These are phyloP conservation scores for Monilinia vaccinii-corymbosi DNA, from an alignment of 2,329 filamentous ascomycete genomes.

Conservation along the genomic window DNA sequence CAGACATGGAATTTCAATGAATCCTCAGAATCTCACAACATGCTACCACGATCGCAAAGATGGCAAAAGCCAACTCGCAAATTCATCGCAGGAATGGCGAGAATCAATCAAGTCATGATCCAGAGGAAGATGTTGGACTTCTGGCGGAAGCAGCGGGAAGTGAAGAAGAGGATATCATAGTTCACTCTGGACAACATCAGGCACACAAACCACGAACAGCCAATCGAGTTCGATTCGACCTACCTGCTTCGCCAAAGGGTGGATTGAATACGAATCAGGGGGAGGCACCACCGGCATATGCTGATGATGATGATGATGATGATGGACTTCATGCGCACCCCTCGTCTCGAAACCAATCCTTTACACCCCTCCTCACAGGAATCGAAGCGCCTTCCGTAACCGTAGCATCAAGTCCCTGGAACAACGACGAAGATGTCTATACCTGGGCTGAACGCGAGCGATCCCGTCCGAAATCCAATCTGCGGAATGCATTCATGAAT, in stretches of 20 bases:
- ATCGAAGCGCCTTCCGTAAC: slow-evolving; percentile 76
- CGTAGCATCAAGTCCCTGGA: slow-evolving; percentile 39
- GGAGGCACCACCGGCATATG: slow-evolving; percentile 37
- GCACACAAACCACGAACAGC: slow-evolving; percentile 26
- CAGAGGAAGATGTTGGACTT: slow-evolving; percentile 34
- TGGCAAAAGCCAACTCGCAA: slow-evolving; percentile 35
- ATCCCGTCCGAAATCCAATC: slow-evolving; percentile 67
- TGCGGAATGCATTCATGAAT: slow-evolving; percentile 94
- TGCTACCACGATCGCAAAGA: slow-evolving; percentile 34
- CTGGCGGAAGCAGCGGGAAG: slow-evolving; percentile 28
- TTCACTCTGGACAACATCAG: slow-evolving; percentile 17
- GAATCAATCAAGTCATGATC: slow-evolving; percentile 11
- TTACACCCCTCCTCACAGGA: slow-evolving; percentile 64
- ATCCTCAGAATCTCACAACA: slow-evolving; percentile 22
- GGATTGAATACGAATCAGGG: slow-evolving; percentile 10
- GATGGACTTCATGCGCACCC: slow-evolving; percentile 25
- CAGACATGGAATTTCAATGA: not conserved
- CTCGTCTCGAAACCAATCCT: slow-evolving; percentile 21
- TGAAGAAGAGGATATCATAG: slow-evolving; percentile 27
- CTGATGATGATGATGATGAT: slow-evolving; percentile 20
- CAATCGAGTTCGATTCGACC: slow-evolving; percentile 30
- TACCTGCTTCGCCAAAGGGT: slow-evolving; percentile 17
- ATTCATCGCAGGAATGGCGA: slow-evolving; percentile 26
- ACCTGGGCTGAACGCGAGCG: slow-evolving; percentile 46
- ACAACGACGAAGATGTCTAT: slow-evolving; percentile 35